phyloP scores from a whole-genome alignment of 2,329 filamentous ascomycete species.

The Nothophaeocryptopus gaeumannii region DNA sequence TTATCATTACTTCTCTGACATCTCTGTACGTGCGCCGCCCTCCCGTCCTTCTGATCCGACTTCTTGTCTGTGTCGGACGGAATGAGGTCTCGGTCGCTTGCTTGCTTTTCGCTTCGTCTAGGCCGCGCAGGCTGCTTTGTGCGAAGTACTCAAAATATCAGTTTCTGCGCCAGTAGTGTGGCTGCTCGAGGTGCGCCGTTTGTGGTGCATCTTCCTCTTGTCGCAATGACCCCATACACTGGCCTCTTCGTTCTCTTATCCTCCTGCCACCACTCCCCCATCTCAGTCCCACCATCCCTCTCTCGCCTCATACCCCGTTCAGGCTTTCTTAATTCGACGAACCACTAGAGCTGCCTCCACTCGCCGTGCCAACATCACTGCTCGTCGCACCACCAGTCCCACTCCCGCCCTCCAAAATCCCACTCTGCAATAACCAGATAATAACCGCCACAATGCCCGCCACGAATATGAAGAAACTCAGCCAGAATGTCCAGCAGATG shows the following conservation, averaged over 20 bases:
- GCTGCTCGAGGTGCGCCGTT: too few relatives aligned
- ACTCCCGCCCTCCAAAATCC: constrained; percentile 10
- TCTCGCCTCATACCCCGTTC: background rate
- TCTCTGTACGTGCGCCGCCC: background rate
- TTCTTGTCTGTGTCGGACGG: background rate
- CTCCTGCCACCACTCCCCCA: background rate
- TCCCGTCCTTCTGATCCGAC: background rate
- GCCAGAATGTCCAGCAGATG: constrained; percentile 51
- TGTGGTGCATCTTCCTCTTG: too few relatives aligned
- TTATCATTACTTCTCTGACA: background rate
- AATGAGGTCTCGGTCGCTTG: too few relatives aligned
- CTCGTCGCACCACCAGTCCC: background rate
- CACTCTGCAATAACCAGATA: constrained; percentile 40
- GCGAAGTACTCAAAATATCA: too few relatives aligned
- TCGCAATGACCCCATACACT: too few relatives aligned
- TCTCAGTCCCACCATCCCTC: background rate
- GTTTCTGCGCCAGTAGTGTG: too few relatives aligned
- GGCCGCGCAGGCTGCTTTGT: too few relatives aligned
- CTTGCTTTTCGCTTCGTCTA: too few relatives aligned
- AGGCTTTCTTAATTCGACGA: background rate
- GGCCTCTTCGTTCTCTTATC: too few relatives aligned
- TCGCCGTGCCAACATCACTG: constrained; percentile 1
- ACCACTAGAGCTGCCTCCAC: too few relatives aligned
- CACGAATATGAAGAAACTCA: constrained; percentile 44
- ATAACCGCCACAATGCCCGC: constrained; percentile 46